These are phyloP conservation scores for Claviceps capensis DNA, from an alignment of 2,329 filamentous ascomycete species.

Conservation along the genomic window DNA sequence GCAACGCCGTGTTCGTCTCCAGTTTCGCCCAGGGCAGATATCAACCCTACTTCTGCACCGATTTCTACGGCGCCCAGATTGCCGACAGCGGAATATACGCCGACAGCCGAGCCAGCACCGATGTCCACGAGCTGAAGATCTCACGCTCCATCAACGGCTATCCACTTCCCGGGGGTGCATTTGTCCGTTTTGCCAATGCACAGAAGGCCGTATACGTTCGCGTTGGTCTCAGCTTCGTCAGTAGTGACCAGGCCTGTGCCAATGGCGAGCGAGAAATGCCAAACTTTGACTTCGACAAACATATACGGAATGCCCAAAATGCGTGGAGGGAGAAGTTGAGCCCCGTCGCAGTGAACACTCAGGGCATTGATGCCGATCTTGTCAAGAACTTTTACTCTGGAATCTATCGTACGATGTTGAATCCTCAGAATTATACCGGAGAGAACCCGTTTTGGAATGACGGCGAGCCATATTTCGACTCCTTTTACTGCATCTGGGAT, in stretches of 20 bases:
- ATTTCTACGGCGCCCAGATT: constrained; percentile 46
- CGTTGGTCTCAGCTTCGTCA: constrained; percentile 59
- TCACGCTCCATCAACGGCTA: constrained; percentile 37
- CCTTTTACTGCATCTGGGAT: constrained; percentile 68
- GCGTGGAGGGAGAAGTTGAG: constrained; percentile 50
- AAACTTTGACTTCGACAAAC: constrained; percentile 45
- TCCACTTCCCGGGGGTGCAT: constrained; percentile 47
- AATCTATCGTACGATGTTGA: constrained; percentile 59
- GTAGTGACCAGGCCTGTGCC: constrained; percentile 47
- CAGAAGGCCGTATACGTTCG: constrained; percentile 44
- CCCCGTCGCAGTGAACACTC: constrained; percentile 40
- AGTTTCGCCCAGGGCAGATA: constrained; percentile 53
- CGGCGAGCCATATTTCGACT: constrained; percentile 59
- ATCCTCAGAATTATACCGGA: constrained; percentile 60
- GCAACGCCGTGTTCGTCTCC: constrained; percentile 46
- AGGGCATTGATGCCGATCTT: constrained; percentile 36
- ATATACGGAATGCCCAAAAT: constrained; percentile 35
- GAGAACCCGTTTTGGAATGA: constrained; percentile 57
- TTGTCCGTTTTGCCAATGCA: constrained; percentile 42
- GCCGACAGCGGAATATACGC: constrained; percentile 48
- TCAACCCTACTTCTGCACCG: constrained; percentile 50
- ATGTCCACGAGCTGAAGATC: constrained; percentile 32
- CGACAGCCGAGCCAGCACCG: constrained; percentile 38
- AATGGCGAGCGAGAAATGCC: constrained; percentile 60
- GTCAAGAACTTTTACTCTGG: constrained; percentile 57